Percentiles rank a stretch among this genome's conserved stretches.
Evolutionary conservation across 2,329 filamentous ascomycete genomes (phyloP).

Genomic region (Tolypocladium pustulatum): DNA sequence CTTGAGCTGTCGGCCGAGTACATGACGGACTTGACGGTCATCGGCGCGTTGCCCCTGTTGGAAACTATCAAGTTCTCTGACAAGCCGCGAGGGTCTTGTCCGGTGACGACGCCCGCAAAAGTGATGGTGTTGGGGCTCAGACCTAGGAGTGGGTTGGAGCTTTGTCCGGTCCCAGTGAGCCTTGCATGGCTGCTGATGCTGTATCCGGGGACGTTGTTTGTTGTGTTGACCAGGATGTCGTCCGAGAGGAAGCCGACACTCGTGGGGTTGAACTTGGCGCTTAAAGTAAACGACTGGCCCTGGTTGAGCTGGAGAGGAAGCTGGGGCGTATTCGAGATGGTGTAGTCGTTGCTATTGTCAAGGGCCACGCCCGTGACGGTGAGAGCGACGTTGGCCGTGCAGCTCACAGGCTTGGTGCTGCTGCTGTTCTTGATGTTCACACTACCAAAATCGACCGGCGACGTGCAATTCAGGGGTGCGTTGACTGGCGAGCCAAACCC

Average conservation of each 20-base stretch:
- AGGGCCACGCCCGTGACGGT: conserved; percentile 28
- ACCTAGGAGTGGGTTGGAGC: conserved; percentile 30
- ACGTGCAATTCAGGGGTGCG: conserved; percentile 41
- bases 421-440: conserved; percentile 27
- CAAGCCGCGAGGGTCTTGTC: conserved; percentile 23
- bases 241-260: conserved; percentile 36
- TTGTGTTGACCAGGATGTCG: conserved; percentile 36
- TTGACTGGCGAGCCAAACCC: conserved; percentile 46
- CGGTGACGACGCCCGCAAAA: conserved; percentile 38
- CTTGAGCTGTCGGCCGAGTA: conserved; percentile 31
- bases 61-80: conserved; percentile 33
- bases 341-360: conserved; percentile 21
- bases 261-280: conserved; percentile 32
- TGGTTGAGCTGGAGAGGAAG: conserved; percentile 18
- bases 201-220: conserved; percentile 33
- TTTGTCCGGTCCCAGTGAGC: conserved; percentile 38
- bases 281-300: conserved; percentile 31
- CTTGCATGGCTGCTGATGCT: conserved; percentile 33
- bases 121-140: conserved; percentile 36
- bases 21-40: conserved; percentile 32
- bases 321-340: conserved; percentile 22
- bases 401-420: conserved; percentile 25
- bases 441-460: conserved; percentile 34
- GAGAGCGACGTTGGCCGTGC: conserved; percentile 33
- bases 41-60: conserved; percentile 36